A percentile compares a stretch with the other conserved stretches of the same genome.
These are phyloP conservation scores for Stentor roeselii DNA, from an alignment of 73 alveolate species.

Conservation along the genomic window DNA sequence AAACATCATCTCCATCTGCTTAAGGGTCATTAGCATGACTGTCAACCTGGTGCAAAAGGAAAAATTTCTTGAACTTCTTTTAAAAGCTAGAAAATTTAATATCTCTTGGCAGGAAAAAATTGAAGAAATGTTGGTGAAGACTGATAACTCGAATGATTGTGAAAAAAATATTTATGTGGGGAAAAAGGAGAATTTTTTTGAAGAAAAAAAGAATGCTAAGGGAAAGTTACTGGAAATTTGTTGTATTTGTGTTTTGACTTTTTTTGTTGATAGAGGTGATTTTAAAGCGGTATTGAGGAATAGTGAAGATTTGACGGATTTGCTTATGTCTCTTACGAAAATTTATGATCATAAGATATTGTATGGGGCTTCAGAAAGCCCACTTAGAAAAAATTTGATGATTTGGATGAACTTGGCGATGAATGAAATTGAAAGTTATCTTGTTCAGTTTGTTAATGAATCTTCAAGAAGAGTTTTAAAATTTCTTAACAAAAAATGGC, in stretches of 20 bases:
- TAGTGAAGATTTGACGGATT: neutral
- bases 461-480: too few relatives aligned
- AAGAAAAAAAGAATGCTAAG: neutral
- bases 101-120: neutral
- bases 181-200: neutral
- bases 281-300: neutral
- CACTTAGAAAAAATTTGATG: too few relatives aligned
- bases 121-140: too few relatives aligned
- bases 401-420: too few relatives aligned
- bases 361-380: too few relatives aligned
- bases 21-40: neutral
- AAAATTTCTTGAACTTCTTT: neutral
- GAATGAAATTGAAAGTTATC: too few relatives aligned
- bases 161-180: too few relatives aligned
- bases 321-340: neutral
- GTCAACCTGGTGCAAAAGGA: neutral
- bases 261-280: neutral
- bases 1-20: neutral
- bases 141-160: too few relatives aligned
- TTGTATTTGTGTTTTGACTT: neutral
- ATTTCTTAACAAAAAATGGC: too few relatives aligned
- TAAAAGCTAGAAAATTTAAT: neutral
- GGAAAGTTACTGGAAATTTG: neutral
- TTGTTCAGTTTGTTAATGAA: too few relatives aligned
- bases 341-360: neutral